Evolutionary conservation across 768 basidiomycete species (phyloP).

Genomic region (Sporobolomyces phaffii): DNA sequence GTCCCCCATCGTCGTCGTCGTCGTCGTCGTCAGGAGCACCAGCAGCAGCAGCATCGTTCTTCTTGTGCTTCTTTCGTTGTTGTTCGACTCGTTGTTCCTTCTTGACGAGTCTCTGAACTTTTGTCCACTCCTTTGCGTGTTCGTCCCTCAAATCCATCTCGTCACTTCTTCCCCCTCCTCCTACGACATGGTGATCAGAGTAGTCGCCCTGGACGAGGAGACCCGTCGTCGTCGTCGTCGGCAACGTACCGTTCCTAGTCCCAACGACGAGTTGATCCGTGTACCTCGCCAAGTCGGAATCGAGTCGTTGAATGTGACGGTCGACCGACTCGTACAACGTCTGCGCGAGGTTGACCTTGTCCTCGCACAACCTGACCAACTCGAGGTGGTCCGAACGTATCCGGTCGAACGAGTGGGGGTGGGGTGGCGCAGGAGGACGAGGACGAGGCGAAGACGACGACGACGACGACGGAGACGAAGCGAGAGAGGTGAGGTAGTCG

Average conservation of each 20-base stretch:
- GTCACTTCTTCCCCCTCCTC: neutral
- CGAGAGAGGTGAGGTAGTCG: too few relatives aligned
- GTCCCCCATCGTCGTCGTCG: too few relatives aligned
- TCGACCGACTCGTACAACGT: conserved; percentile 68
- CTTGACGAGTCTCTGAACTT: neutral
- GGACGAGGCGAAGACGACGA: neutral
- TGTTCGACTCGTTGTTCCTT: conserved; percentile 12
- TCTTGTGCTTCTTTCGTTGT: neutral
- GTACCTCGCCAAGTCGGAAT: conserved; percentile 64
- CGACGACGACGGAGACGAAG: too few relatives aligned
- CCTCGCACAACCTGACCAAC: conserved; percentile 49
- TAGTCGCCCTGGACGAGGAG: neutral
- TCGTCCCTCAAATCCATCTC: neutral
- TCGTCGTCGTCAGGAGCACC: too few relatives aligned
- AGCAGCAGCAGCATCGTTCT: too few relatives aligned
- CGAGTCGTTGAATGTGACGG: conserved; percentile 68
- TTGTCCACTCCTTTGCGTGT: conserved; percentile 10
- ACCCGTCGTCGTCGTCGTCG: conserved; percentile 14
- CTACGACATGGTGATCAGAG: neutral
- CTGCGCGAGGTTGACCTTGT: conserved; percentile 70
- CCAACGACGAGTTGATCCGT: conserved; percentile 57
- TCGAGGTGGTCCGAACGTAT: neutral
- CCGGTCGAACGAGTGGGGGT: neutral
- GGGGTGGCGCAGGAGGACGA: neutral
- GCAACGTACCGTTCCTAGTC: conserved; percentile 53